A percentile compares a stretch with the other conserved stretches of the same genome.
Evolutionary conservation across 306 rosid species (phyloP).

Genomic region (Cyclanthera cordifolia): DNA sequence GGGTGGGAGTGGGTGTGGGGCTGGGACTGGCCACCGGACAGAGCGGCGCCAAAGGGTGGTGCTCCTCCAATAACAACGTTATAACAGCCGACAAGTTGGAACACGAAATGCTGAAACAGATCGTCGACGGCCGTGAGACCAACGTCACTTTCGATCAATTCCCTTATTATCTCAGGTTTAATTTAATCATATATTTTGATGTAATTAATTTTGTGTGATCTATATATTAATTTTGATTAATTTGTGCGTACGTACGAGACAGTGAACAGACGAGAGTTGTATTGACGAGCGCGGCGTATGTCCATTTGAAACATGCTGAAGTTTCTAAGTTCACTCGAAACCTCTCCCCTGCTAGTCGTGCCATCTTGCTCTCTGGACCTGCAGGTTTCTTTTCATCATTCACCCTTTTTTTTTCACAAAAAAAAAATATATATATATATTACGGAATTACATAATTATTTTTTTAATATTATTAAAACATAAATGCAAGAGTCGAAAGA

Average conservation of each 20-base stretch:
- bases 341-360: conserved; percentile 90
- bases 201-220: too few species aligned
- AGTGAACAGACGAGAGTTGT: conserved; percentile 82
- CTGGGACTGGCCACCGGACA: conserved; percentile 73
- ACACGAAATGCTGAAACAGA: conserved; percentile 46
- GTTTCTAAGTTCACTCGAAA: conserved; percentile 75
- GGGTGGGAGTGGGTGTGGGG: conserved; percentile 89
- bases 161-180: conserved; percentile 73
- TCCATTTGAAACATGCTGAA: conserved; percentile 78
- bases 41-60: conserved; percentile 36
- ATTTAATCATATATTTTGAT: too few species aligned
- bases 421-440: too few species aligned
- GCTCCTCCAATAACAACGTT: conserved; percentile 18
- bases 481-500: too few species aligned
- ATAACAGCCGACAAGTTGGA: conserved; percentile 46
- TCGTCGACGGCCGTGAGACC: conserved; percentile 63
- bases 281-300: conserved; percentile 93
- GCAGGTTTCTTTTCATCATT: conserved; percentile 37
- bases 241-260: background rate
- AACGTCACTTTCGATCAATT: conserved; percentile 66
- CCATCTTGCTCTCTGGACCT: conserved; percentile 90
- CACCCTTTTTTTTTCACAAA: too few species aligned
- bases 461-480: too few species aligned
- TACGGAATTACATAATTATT: too few species aligned
- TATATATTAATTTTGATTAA: too few species aligned